Base-by-base conservation (phyloP, 306 rosid genomes). In the Prunus mongolica region DNA sequence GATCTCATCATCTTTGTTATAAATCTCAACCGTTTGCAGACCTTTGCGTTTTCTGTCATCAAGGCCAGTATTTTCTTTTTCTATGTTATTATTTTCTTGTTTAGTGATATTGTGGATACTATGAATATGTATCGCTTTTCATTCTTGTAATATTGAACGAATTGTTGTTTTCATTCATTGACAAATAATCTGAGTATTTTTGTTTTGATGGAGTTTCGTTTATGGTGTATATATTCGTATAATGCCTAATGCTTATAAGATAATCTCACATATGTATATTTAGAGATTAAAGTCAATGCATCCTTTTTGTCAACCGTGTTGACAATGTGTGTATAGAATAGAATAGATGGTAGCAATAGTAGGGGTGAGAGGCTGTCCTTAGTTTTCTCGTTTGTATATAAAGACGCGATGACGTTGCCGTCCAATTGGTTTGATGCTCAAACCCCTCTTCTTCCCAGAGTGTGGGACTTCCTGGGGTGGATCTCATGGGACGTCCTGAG, bases 401-500 rank as follows among this genome's bases (percentile, higher is more conserved):
- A 72, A 58, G 55, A 72, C 5, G 52, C 2, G 27, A 13, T 9
- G 76, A 5, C 18, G 54, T 8, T 2, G 76, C 9, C 24, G 56
- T 24, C 18, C 55, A 22, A 52, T 52, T 52, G 19, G 57, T 57
- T 72, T 72, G 67, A 56, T 57, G 76, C 56, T 57, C 65, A 41
- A 56, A 44, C 75, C 61, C 61, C 75, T 57, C 25, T 49, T 72
- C 67, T 27, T 69, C 76, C 54, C 32, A 44, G 54, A 56, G 52
- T n/a, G 8, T 3, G 49, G 54, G 76, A 72, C 24, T 67, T 44
- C 76, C 76, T 57, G 54, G 38, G 65, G 14, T 41, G 44, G 76
- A 41, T 12, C 67, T 72, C 55, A 72, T 41, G 54, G 76, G 76
- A 72, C 67, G 56, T 72, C 76, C 76, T 57, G 16, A 72, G 24